Conservation (phyloP, 805 yeast species). For the Tetrapisispora iriomotensis region DNA sequence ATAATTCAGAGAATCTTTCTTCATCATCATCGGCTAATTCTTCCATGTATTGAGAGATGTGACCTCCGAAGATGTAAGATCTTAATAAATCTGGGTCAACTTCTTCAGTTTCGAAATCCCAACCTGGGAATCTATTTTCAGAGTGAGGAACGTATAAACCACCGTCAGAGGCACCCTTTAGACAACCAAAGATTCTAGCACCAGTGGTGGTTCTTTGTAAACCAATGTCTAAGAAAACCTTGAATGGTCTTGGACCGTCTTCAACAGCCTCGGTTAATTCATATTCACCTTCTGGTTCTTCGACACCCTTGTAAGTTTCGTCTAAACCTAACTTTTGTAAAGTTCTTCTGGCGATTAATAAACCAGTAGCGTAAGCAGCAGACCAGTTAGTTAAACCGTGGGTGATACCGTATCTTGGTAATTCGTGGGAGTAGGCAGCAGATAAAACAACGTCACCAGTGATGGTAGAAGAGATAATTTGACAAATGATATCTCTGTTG, state of each 20-base stretch:
- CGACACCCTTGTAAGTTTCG: constrained; percentile 97
- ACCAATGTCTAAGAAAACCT: constrained; percentile 98
- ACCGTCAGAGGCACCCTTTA: constrained; percentile 99
- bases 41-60: constrained; percentile 99
- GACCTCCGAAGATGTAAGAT: constrained; percentile 99
- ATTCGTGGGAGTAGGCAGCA: constrained; percentile 98
- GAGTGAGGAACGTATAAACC: constrained; percentile 99
- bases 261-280: constrained; percentile 98
- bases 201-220: constrained; percentile 99
- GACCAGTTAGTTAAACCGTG: constrained; percentile 99
- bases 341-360: constrained; percentile 97
- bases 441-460: constrained; percentile 93
- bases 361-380: constrained; percentile 98
- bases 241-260: constrained; percentile 99
- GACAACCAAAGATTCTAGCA: constrained; percentile 98
- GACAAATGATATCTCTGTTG: constrained; percentile 98
- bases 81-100: constrained; percentile 94
- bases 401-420: constrained; percentile 93
- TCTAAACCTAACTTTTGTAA: constrained; percentile 95
- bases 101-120: constrained; percentile 98
- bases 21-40: constrained; percentile 99
- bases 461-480: constrained; percentile 92
- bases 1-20: constrained; percentile 94
- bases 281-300: constrained; percentile 99
- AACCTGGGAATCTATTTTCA: constrained; percentile 99